phyloP scores from a whole-genome alignment of 2,329 filamentous ascomycete genomes.

The Aspergillus fumigatiaffinis region DNA sequence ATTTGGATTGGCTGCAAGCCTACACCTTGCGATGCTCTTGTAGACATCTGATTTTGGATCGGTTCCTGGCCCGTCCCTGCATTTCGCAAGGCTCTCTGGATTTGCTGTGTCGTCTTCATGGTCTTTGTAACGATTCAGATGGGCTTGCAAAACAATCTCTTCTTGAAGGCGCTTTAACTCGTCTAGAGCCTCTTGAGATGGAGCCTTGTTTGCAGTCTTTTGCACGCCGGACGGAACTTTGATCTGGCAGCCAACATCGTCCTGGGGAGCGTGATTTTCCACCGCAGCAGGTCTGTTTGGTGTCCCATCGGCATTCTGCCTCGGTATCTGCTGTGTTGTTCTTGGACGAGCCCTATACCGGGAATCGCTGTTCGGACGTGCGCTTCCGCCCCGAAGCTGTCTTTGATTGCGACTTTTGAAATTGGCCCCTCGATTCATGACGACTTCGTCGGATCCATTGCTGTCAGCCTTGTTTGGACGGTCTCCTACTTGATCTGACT shows the following conservation, averaged over 20 bases:
- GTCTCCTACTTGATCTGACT: not conserved
- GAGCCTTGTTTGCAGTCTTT: slow-evolving; percentile 1
- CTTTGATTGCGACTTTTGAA: not conserved
- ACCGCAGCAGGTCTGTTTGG: not conserved
- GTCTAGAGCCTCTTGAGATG: slow-evolving; percentile 11
- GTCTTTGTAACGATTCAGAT: slow-evolving; percentile 9
- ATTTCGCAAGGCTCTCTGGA: slow-evolving; percentile 18
- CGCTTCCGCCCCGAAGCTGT: not conserved
- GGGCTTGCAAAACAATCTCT: slow-evolving; percentile 14
- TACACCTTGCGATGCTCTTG: slow-evolving; percentile 9
- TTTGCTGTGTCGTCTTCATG: slow-evolving; percentile 7
- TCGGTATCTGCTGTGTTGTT: not conserved
- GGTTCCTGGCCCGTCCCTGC: slow-evolving; percentile 26
- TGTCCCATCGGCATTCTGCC: not conserved
- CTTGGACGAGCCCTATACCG: not conserved
- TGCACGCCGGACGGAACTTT: not conserved
- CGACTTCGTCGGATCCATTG: slow-evolving; percentile 19
- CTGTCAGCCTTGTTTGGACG: slow-evolving; percentile 7
- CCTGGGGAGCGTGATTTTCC: not conserved
- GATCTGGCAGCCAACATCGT: not conserved
- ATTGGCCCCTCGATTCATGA: slow-evolving; percentile 11
- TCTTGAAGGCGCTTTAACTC: slow-evolving; percentile 19
- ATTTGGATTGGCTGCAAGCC: not conserved
- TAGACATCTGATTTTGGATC: slow-evolving; percentile 20
- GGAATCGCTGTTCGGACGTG: not conserved